Percentiles rank a stretch among this genome's conserved stretches.
Evolutionary conservation across 495 filamentous ascomycete species (phyloP).

Genomic region (Xylaria cubensis): DNA sequence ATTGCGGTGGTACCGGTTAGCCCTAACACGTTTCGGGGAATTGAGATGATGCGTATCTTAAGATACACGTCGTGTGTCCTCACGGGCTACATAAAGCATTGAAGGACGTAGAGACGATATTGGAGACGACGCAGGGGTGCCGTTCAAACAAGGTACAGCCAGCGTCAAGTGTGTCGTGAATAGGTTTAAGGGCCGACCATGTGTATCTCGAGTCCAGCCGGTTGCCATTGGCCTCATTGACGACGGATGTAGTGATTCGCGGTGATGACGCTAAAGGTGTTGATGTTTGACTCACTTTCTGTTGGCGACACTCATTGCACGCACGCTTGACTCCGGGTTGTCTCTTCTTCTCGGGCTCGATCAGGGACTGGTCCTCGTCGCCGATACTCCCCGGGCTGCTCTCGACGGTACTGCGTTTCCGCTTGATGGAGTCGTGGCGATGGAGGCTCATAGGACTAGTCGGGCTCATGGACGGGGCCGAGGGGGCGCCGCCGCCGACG

Average conservation of each 20-base stretch:
- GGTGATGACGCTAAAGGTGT: background rate
- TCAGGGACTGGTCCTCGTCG: conserved; percentile 66
- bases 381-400: conserved; percentile 72
- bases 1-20: conserved; percentile 26
- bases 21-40: conserved; percentile 7
- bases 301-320: conserved; percentile 94
- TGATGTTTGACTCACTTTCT: conserved; percentile 70
- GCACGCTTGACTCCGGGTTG: conserved; percentile 83
- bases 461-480: conserved; percentile 48
- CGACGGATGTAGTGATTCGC: background rate
- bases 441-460: conserved; percentile 52
- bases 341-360: conserved; percentile 66
- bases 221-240: conserved; percentile 16
- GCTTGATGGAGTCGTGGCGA: conserved; percentile 53
- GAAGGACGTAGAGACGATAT: background rate
- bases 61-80: background rate
- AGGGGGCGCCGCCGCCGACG: conserved; percentile 43
- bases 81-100: conserved; percentile 18
- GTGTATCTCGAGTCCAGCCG: background rate
- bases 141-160: background rate
- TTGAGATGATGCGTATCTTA: conserved; percentile 21
- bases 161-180: background rate
- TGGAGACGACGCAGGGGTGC: background rate
- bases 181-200: background rate
- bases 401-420: conserved; percentile 61